These are phyloP conservation scores for Cryptococcus sp. DNA, from an alignment of 1,284 basidiomycete genomes.

Conservation along the genomic window DNA sequence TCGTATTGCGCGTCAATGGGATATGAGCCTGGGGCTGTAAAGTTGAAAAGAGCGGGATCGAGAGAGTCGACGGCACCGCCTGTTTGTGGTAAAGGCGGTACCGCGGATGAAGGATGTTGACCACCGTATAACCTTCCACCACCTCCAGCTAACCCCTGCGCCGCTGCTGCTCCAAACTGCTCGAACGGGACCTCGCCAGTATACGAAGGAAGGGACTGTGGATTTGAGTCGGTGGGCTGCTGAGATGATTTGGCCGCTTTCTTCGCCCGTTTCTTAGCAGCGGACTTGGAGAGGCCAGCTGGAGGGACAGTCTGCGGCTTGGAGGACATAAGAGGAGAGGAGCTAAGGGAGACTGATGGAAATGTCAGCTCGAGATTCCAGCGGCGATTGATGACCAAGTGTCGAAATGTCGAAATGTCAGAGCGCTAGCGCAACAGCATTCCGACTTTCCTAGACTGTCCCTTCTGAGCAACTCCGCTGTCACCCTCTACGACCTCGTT, in stretches of 20 bases:
- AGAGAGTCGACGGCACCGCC: neutral
- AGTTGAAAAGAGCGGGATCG: slow-evolving; percentile 28
- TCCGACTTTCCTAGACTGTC: too few relatives aligned
- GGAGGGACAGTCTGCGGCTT: slow-evolving; percentile 31
- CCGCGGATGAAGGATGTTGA: too few relatives aligned
- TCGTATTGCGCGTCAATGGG: slow-evolving; percentile 37
- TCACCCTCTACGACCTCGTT: too few relatives aligned
- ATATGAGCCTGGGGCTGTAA: slow-evolving; percentile 27
- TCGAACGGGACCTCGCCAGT: slow-evolving; percentile 5
- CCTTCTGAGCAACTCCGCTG: too few relatives aligned
- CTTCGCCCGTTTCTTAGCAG: slow-evolving; percentile 52
- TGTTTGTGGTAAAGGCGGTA: neutral
- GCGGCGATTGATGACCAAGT: too few relatives aligned
- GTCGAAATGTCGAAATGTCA: too few relatives aligned
- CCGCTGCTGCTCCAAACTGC: neutral
- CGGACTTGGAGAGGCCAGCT: slow-evolving; percentile 48
- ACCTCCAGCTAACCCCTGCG: too few relatives aligned
- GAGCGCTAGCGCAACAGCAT: too few relatives aligned
- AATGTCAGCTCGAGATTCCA: neutral
- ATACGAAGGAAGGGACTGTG: slow-evolving; percentile 10
- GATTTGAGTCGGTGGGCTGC: slow-evolving; percentile 1
- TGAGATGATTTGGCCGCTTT: slow-evolving; percentile 40
- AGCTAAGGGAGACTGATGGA: neutral
- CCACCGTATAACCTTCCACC: too few relatives aligned
- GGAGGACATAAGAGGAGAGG: slow-evolving; percentile 38